These are phyloP conservation scores for Plantago major DNA, from an alignment of 257 asterid species.

Conservation along the genomic window DNA sequence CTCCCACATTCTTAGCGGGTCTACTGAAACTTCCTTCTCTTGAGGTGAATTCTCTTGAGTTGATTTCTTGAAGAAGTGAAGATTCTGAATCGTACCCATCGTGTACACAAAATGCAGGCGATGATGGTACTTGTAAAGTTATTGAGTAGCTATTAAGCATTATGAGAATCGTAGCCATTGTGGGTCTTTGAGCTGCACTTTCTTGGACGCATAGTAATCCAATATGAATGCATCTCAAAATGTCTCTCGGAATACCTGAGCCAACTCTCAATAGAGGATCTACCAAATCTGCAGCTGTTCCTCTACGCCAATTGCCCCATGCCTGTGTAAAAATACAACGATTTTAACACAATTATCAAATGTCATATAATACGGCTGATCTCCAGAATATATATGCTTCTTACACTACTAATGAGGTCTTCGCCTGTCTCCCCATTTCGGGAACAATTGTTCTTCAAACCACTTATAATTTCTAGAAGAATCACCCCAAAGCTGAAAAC, in stretches of 20 bases:
- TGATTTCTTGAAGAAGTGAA: background rate
- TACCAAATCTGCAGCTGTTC: too few relatives aligned
- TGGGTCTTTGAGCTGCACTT: slow-evolving; percentile 6
- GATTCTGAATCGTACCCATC: background rate
- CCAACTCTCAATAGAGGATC: too few relatives aligned
- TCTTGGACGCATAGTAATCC: too few relatives aligned
- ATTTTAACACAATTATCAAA: background rate
- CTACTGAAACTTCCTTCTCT: too few relatives aligned
- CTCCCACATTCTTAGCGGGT: too few relatives aligned
- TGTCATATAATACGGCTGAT: background rate
- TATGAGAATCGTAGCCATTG: slow-evolving; percentile 9
- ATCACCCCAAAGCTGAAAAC: too few relatives aligned
- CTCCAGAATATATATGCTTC: background rate
- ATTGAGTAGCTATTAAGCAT: slow-evolving; percentile 14
- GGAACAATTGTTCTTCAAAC: background rate
- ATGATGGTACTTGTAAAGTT: slow-evolving; percentile 2
- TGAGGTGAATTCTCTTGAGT: too few relatives aligned
- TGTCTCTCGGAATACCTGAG: too few relatives aligned
- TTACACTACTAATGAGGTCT: slow-evolving; percentile 2
- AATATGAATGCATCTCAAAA: too few relatives aligned
- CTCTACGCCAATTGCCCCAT: too few relatives aligned
- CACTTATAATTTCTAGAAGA: slow-evolving; percentile 6
- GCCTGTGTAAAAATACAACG: background rate
- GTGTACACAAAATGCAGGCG: slow-evolving; percentile 5
- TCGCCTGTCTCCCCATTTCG: background rate